Base-by-base conservation (phyloP, 495 filamentous ascomycete species). In the Tuber aestivum region DNA sequence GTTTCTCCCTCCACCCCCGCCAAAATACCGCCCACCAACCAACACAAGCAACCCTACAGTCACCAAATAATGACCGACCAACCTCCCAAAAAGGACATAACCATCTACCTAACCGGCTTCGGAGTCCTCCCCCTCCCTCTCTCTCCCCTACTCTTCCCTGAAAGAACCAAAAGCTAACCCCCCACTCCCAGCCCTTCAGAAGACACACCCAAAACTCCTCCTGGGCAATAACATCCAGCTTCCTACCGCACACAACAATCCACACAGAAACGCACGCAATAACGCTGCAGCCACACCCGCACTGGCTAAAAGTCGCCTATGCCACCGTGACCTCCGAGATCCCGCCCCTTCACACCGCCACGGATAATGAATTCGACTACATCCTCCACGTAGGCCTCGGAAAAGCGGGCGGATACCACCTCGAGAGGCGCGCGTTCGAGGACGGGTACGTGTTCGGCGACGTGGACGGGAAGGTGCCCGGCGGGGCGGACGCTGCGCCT, bases 351-450 rank as follows among this genome's bases (percentile, higher is more conserved):
- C 79, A 81, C 32, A 50, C 69, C 0, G 32, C 48, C 12, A 10
- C 23, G 3, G 37, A 74, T 23, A 50, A 79, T 45, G 45, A 70
- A 14, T 81, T 81, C 48, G 79, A 81, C 72, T 81, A 81, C 72
- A 81, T 81, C 27, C 79, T 81, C 7, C 79, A 81, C 68, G 73
- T 78, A 10, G 79, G 79, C 40, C 79, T 81, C 16, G 79, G 79
- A 0, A 16, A 70, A 23, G 50, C 75, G 1, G 79, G 79, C 5
- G 48, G n/a, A 42, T 81, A 81, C 68, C 71, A 73, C 37, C 70
- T 81, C 18, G 79, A 81, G 50, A 78, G 65, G 12, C 69, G 77
- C 27, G 79, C 79, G 20, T 73, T 81, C 68, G 79, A 77, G 32
- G 77, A 78, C 9, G 79, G 79, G 35, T 81, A 81, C 44, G 56